Evolutionary conservation across 225 moss, liverwort and hornwort genomes (phyloP).

Genomic region (Pseudoscleropodium purum): DNA sequence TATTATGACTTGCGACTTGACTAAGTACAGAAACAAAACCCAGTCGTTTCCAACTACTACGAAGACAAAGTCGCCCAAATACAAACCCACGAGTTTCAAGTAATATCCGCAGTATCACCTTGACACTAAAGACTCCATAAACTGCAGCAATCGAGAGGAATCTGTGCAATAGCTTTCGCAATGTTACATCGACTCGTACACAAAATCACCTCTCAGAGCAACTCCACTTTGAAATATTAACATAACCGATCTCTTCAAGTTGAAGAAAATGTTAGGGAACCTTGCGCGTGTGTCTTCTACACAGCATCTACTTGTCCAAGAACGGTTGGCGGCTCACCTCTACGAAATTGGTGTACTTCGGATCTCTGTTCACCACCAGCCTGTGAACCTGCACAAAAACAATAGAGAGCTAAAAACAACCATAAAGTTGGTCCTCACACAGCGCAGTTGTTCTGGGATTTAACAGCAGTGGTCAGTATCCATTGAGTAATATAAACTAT

Average conservation of each 20-base stretch:
- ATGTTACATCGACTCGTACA: neutral
- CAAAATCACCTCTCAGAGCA: neutral
- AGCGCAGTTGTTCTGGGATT: neutral
- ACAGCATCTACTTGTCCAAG: neutral
- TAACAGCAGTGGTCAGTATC: neutral
- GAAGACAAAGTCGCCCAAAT: too few species aligned
- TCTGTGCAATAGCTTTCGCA: neutral
- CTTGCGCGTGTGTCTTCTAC: neutral
- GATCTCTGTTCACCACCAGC: constrained; percentile 96
- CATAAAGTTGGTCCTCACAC: neutral
- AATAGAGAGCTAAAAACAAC: neutral
- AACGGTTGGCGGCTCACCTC: constrained; percentile 36
- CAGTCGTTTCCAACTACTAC: too few species aligned
- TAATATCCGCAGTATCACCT: neutral
- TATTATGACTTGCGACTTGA: too few species aligned
- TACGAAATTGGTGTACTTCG: constrained; percentile 97
- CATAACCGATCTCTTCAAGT: neutral
- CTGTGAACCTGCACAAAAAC: constrained; percentile 71
- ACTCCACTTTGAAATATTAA: neutral
- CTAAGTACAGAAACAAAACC: too few species aligned
- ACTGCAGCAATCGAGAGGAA: neutral
- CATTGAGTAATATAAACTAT: neutral
- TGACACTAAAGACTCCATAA: neutral
- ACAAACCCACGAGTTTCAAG: too few species aligned
- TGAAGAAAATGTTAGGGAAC: neutral